Percentiles rank a stretch among this genome's conserved stretches.
These are phyloP conservation scores for Saururus chinensis DNA, from an alignment of 164 flowering plant genomes.

Conservation along the genomic window DNA sequence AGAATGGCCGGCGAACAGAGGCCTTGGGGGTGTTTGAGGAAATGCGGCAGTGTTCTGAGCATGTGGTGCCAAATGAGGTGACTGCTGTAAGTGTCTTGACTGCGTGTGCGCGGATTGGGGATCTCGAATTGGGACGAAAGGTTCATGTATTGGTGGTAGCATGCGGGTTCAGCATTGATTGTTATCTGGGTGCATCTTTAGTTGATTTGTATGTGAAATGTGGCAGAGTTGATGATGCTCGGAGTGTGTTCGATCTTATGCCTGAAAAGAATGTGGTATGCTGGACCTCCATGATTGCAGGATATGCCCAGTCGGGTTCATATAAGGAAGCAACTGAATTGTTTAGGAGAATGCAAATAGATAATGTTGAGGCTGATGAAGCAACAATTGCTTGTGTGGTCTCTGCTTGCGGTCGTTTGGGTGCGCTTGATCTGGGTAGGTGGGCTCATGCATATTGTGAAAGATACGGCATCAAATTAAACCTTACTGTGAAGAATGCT, in stretches of 20 bases:
- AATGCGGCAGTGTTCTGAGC: slow-evolving; percentile 5
- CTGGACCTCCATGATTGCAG: slow-evolving; percentile 26
- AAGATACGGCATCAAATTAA: slow-evolving; percentile 11
- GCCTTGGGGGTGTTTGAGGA: slow-evolving; percentile 17
- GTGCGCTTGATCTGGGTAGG: slow-evolving; percentile 22
- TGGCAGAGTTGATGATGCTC: slow-evolving; percentile 14
- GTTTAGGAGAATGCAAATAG: slow-evolving; percentile 26
- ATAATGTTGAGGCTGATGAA: slow-evolving; percentile 11
- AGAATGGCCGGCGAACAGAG: slow-evolving; percentile 3
- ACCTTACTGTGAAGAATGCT: slow-evolving; percentile 12
- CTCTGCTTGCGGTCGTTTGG: slow-evolving; percentile 23
- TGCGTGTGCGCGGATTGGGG: slow-evolving; percentile 18
- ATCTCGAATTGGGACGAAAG: slow-evolving; percentile 15
- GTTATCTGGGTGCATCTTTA: slow-evolving; percentile 15
- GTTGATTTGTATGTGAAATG: slow-evolving; percentile 25
- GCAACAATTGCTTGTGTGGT: slow-evolving; percentile 21
- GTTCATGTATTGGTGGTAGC: slow-evolving; percentile 15
- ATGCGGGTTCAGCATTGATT: slow-evolving; percentile 15
- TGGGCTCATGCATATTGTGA: slow-evolving; percentile 20
- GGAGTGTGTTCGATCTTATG: slow-evolving; percentile 15
- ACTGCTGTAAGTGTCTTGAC: slow-evolving; percentile 16
- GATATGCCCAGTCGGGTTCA: slow-evolving; percentile 16
- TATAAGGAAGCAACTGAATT: slow-evolving; percentile 18
- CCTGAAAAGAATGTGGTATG: slow-evolving; percentile 21
- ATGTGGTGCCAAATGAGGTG: slow-evolving; percentile 15